Evolutionary conservation across 2,329 filamentous ascomycete species (phyloP).

Genomic region (Septoria linicola): DNA sequence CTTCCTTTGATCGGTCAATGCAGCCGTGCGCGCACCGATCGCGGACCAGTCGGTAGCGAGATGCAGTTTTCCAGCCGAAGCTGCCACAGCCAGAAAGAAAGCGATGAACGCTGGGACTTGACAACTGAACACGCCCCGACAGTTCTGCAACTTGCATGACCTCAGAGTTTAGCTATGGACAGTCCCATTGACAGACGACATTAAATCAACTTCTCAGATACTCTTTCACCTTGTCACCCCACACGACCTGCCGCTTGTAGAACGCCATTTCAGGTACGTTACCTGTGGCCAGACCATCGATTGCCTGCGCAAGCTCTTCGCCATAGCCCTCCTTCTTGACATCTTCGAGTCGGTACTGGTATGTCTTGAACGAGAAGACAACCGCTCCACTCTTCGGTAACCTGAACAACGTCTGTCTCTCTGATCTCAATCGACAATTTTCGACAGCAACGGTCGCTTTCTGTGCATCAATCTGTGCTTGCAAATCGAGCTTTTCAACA

Average conservation of each 20-base stretch:
- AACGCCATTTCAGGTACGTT: conserved; percentile 58
- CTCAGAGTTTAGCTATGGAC: no score
- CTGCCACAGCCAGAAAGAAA: no score
- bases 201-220: conserved; percentile 42
- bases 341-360: conserved; percentile 55
- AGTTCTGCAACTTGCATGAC: no score
- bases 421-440: conserved; percentile 52
- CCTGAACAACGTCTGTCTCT: conserved; percentile 62
- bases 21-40: no score
- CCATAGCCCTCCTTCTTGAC: conserved; percentile 58
- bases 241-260: conserved; percentile 59
- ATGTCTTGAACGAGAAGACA: conserved; percentile 64
- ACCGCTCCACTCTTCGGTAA: conserved; percentile 55
- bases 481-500: conserved; percentile 9
- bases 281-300: conserved; percentile 59
- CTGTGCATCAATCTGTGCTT: conserved; percentile 33
- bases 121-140: no score
- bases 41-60: no score
- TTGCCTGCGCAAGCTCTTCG: conserved; percentile 55
- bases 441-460: conserved; percentile 40
- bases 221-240: conserved; percentile 55
- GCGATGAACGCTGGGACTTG: no score
- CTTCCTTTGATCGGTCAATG: no score
- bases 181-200: no score
- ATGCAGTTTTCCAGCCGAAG: no score